A percentile compares a stretch with the other conserved stretches of the same genome.
phyloP scores from a whole-genome alignment of 768 basidiomycete species.

The Cantharellus cinnabarinus region DNA sequence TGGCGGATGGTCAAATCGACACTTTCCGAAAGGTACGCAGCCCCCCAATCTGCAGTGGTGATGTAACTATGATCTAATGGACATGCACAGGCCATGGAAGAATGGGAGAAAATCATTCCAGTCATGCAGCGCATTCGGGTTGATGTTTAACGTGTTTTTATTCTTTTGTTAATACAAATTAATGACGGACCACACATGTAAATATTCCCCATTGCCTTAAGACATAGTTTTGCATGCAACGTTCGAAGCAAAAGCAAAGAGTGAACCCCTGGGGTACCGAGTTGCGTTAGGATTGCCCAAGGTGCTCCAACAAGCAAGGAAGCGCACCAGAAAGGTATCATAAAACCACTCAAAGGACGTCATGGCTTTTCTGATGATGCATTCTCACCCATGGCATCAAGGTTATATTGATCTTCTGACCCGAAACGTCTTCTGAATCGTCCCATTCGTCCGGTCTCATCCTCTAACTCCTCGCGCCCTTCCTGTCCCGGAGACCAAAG shows the following conservation, averaged over 20 bases:
- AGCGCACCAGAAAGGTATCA: too few relatives aligned
- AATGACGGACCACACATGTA: not conserved
- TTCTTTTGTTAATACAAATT: not conserved
- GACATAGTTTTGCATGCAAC: not conserved
- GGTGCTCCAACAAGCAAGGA: too few relatives aligned
- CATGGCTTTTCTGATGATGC: too few relatives aligned
- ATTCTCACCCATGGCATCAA: conserved; percentile 16
- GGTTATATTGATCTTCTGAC: conserved; percentile 12
- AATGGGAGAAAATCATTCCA: conserved; percentile 92
- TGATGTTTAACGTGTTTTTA: conserved; percentile 35
- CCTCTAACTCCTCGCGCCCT: conserved; percentile 42
- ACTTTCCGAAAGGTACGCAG: conserved; percentile 35
- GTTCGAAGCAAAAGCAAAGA: not conserved
- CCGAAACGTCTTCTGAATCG: conserved; percentile 61
- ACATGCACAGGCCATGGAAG: conserved; percentile 61
- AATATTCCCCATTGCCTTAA: not conserved
- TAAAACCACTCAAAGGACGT: too few relatives aligned
- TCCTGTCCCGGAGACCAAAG: conserved; percentile 48
- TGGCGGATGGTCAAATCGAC: conserved; percentile 89
- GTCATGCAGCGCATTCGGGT: conserved; percentile 85
- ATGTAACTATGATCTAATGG: not conserved
- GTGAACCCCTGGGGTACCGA: not conserved
- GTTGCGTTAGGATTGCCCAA: too few relatives aligned
- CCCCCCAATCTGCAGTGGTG: not conserved
- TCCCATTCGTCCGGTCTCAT: conserved; percentile 56